Base-by-base conservation (phyloP, 2,329 filamentous ascomycete genomes). In the Tolypocladium amazonense region DNA sequence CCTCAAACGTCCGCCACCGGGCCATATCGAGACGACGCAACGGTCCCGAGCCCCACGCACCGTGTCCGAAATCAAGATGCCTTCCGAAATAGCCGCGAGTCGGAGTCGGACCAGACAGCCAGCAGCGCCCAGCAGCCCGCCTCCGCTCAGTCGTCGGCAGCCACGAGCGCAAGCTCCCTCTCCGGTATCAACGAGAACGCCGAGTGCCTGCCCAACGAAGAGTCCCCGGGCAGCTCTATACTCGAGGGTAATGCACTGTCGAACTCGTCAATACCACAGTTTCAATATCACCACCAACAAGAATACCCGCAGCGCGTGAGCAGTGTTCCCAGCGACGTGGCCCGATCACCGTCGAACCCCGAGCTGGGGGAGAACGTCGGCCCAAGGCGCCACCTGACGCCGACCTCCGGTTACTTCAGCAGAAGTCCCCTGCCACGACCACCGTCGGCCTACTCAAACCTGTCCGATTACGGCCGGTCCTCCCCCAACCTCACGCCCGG, bases 391-490 rank as follows among this genome's bases (percentile, higher is more conserved):
- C 84, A 88, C 70, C 75, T 90, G 41, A 85, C 85, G 3, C 85
- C 82, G 30, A 84, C 73, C 53, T 80, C 81, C 15, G 75, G 78
- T 66, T 76, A 78, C 66, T 77, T 81, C 64, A 77, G 79, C 66
- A 76, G 84, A 67, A 84, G 77, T 61, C 84, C 83, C 18, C 70
- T 88, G 63, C 81, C 82, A 47, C 82, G 92, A 57, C 92, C 92
- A 6, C 81, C 81, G 30, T 96, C 92, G 15, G 79, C 87, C 6
- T 92, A 92, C 72, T 94, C 90, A 2, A 79, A 83, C 18, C 82
- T 83, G 56, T 91, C 89, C 20, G 91, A 96, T 56, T 75, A 85
- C 62, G 82, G 87, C 39, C 84, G 88, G 39, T 87, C 84, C 18
- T 87, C 84, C 18, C 82, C 83, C 2, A 77, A 72, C 23, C 72